Evolutionary conservation across 257 asterid genomes (phyloP), one percentile per base, ranked within the genome.

Genomic region (Petrea volubilis): DNA sequence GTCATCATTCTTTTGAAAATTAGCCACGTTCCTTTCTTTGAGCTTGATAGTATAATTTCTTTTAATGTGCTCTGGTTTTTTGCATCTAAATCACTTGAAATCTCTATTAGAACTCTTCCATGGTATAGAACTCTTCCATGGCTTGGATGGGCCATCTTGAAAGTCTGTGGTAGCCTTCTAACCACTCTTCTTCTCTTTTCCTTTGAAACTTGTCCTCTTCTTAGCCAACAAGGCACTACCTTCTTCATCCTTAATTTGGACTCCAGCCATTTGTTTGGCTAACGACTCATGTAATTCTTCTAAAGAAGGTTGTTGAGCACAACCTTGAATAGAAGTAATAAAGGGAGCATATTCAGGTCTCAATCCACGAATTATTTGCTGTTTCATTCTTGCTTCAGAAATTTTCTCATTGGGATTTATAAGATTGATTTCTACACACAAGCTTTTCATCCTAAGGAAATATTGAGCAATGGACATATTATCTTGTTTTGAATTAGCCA

Each of bases 301-400:
- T 21, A 33, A 5, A 7, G 64, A 67, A 0, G 73, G 73, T 64
- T 64, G 58, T 46, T 25, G 58, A n/a, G 25, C 17, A 51, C 57
- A 56, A 2, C 66, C 66, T 18, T 41, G 34, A 11, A 70, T 70
- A 11, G 74, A 70, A 27, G 59, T 40, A 17, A 70, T 21, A 9
- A 3, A 70, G 1, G 60, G 68, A 59, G 21, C 60, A 18, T 59
- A 60, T 9, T 58, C 50, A 7, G 4, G 14, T 18, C 24, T 70
- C 11, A 70, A 33, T 13, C 68, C 60, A 6, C n/a, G 60, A 70
- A 70, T 59, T 18, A 58, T 70, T 7, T 49, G 4, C 5, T 60
- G 17, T 46, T 60, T 58, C 13, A 41, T 47, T 18, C 68, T 11
- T 6, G 60, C 61, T 18, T 58, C 38, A 44, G 61, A 70, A 3